These are phyloP conservation scores for Mrakia blollopis DNA, from an alignment of 768 basidiomycete species.

Conservation along the genomic window DNA sequence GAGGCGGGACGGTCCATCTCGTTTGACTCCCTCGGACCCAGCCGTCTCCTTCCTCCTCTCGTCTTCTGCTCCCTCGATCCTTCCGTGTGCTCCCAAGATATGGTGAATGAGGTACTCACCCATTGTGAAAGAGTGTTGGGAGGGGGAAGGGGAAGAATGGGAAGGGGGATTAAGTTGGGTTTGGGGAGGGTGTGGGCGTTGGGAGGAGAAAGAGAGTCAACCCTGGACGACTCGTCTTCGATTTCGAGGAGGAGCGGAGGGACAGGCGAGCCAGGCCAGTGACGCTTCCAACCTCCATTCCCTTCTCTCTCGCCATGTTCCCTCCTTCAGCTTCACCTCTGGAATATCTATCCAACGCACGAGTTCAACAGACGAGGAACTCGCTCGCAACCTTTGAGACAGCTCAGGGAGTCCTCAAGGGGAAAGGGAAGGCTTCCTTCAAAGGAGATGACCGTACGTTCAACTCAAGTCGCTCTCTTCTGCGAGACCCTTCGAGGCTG, in stretches of 20 bases:
- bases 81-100: background rate
- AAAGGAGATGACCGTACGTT: constrained; percentile 10
- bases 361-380: constrained; percentile 9
- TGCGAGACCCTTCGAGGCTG: background rate
- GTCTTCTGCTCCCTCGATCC: background rate
- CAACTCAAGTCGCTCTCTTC: background rate
- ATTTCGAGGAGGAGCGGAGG: background rate
- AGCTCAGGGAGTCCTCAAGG: constrained; percentile 10
- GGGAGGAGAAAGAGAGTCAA: background rate
- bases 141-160: background rate
- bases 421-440: constrained; percentile 15
- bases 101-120: background rate
- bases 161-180: background rate
- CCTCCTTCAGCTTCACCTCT: background rate
- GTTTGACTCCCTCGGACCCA: background rate
- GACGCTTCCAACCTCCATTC: background rate
- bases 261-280: background rate
- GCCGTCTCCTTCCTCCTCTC: background rate
- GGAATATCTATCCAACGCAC: background rate
- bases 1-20: background rate
- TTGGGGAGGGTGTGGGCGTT: background rate
- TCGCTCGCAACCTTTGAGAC: constrained; percentile 15
- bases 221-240: too few relatives aligned
- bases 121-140: background rate
- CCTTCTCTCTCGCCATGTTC: background rate